Conservation (phyloP, 495 filamentous ascomycete species). For the Endocarpon pusillum region DNA sequence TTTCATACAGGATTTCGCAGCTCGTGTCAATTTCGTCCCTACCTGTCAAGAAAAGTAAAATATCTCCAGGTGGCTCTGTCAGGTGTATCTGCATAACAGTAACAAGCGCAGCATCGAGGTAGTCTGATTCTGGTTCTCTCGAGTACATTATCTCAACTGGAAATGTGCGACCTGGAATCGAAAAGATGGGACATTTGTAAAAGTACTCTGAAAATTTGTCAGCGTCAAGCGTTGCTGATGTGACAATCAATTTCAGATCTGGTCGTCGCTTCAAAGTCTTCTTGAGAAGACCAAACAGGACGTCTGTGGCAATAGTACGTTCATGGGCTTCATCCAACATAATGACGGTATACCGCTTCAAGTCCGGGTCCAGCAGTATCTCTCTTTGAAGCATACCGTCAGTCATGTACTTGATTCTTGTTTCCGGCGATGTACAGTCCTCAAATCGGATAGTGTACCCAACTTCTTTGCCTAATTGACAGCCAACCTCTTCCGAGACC, state of each 20-base stretch:
- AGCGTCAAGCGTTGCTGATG: constrained; percentile 87
- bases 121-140: constrained; percentile 87
- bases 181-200: constrained; percentile 86
- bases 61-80: constrained; percentile 77
- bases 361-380: constrained; percentile 73
- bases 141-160: constrained; percentile 93
- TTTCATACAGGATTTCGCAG: constrained; percentile 79
- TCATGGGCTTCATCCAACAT: constrained; percentile 99
- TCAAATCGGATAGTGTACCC: constrained; percentile 98
- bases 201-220: constrained; percentile 97
- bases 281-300: constrained; percentile 85
- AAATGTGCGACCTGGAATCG: constrained; percentile 85
- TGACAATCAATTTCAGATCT: constrained; percentile 89
- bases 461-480: constrained; percentile 76
- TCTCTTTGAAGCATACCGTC: constrained; percentile 97
- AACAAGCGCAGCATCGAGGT: constrained; percentile 83
- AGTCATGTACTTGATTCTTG: constrained; percentile 98
- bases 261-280: constrained; percentile 75
- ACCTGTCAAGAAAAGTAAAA: constrained; percentile 88
- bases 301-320: constrained; percentile 88
- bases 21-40: constrained; percentile 96
- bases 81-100: constrained; percentile 98
- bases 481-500: constrained; percentile 93
- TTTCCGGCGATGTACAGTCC: constrained; percentile 76
- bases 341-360: constrained; percentile 82